Evolutionary conservation across 768 basidiomycete species (phyloP), one percentile per base, ranked within the genome.

Genomic region (Ramaria sp.): DNA sequence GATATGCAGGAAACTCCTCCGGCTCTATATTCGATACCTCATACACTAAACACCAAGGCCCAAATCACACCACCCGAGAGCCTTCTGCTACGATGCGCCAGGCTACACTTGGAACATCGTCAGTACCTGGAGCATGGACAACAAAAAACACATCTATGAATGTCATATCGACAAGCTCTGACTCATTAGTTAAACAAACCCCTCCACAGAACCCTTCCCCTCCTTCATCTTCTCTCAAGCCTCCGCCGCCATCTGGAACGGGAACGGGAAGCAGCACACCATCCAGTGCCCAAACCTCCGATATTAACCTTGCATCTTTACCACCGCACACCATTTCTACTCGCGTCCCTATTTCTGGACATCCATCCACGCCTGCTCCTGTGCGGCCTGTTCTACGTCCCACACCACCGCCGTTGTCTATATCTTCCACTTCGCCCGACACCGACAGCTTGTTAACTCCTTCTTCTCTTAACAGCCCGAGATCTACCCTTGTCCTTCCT

Each of bases 401-500:
- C 27, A 55, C 66, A 34, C 64, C 58, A 15, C 50, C 71, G 20
- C 65, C 69, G 39, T 69, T 69, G 28, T 62, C 66, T 37, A 64
- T 67, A 18, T 77, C 76, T 12, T 69, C 75, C 50, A 81, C 82
- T 44, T 73, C 76, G 8, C 53, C 55, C n/a, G 57, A 58, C 39
- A 49, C 48, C 20, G 71, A 73, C 52, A 67, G 79, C 37, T 71
- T 84, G 34, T 74, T 72, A 61, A 85, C 83, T 0, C 82, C 83
- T 5, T 83, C 82, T 12, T 83, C 83, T 1, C 73, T 84, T 18
- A 56, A 48, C 39, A 56, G 53, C 55, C 47, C 47, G 9, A 38
- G 70, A 3, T 71, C 71, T 0, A 76, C 75, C 9, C 66, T 72
- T 55, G 63, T 74, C 37, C 73, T 73, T 50, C 67, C 73, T 16